Percentiles rank a stretch among this genome's conserved stretches.
phyloP scores from a whole-genome alignment of 805 yeast genomes.

The Zygosaccharomyces gambellarensis region DNA sequence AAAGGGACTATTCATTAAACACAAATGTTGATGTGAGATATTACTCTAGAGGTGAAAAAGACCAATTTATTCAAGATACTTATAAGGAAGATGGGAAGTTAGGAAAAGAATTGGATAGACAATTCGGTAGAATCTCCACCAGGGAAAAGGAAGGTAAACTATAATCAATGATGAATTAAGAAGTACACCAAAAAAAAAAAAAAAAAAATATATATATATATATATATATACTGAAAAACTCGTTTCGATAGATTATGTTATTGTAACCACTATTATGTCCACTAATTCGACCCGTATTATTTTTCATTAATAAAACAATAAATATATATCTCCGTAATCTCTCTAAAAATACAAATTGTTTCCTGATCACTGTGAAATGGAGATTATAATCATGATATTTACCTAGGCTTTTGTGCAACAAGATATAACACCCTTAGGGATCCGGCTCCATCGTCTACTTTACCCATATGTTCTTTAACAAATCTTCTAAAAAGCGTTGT shows the following conservation, averaged over 20 bases:
- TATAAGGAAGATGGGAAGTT: constrained; percentile 40
- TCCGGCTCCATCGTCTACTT: constrained; percentile 27
- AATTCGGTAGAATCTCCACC: constrained; percentile 28
- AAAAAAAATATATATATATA: too few species aligned
- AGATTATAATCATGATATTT: neutral
- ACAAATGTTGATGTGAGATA: constrained; percentile 39
- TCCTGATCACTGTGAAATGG: neutral
- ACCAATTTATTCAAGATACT: constrained; percentile 39
- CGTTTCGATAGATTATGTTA: constrained; percentile 4
- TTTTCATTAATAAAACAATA: neutral
- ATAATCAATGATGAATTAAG: neutral
- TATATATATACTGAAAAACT: constrained; percentile 9
- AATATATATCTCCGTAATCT: neutral
- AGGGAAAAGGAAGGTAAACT: constrained; percentile 12
- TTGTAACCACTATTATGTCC: neutral
- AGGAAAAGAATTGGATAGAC: constrained; percentile 34
- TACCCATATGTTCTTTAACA: constrained; percentile 27
- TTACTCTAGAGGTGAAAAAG: constrained; percentile 42
- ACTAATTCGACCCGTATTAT: neutral
- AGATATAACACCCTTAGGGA: constrained; percentile 23
- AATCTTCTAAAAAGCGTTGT: constrained; percentile 24
- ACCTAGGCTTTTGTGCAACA: constrained; percentile 30
- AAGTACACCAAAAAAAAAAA: neutral
- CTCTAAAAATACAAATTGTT: neutral
- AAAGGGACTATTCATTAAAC: constrained; percentile 30